Percentiles rank a stretch among this genome's conserved stretches.
Conservation (phyloP, 2,329 filamentous ascomycete species). For the Diaporthe capsici region DNA sequence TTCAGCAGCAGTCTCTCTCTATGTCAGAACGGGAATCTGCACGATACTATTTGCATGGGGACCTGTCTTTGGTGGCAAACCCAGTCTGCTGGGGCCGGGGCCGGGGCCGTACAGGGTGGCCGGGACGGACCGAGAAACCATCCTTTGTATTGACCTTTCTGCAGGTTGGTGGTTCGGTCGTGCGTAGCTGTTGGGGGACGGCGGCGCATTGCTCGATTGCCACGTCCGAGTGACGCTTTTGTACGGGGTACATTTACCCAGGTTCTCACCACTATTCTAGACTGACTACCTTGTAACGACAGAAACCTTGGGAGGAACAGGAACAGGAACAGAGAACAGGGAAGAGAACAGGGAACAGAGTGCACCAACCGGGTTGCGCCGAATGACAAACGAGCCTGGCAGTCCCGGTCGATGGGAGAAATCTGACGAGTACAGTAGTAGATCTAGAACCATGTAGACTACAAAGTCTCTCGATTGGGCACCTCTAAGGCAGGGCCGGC, state of each 20-base stretch:
- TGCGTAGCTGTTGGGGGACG: neutral
- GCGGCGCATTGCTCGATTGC: neutral
- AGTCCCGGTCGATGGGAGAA: neutral
- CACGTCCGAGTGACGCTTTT: neutral
- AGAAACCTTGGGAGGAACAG: neutral
- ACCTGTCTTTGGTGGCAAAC: neutral
- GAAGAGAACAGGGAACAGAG: neutral
- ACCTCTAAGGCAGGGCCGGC: slow-evolving; percentile 10
- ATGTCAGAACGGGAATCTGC: neutral
- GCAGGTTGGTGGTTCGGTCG: slow-evolving; percentile 17
- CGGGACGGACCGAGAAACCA: slow-evolving; percentile 30
- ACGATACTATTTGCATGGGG: neutral
- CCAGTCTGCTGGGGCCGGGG: neutral
- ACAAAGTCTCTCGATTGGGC: neutral
- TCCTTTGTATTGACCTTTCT: neutral
- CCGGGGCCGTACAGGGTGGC: neutral
- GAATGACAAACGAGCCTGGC: neutral
- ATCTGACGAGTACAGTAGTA: neutral
- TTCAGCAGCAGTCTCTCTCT: neutral
- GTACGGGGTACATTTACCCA: neutral
- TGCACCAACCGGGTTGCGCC: neutral
- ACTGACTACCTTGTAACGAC: neutral
- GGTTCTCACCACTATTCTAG: neutral
- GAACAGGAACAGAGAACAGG: neutral
- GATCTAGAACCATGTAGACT: slow-evolving; percentile 12